phyloP scores from a whole-genome alignment of 805 yeast genomes.

The Candida boidinii region DNA sequence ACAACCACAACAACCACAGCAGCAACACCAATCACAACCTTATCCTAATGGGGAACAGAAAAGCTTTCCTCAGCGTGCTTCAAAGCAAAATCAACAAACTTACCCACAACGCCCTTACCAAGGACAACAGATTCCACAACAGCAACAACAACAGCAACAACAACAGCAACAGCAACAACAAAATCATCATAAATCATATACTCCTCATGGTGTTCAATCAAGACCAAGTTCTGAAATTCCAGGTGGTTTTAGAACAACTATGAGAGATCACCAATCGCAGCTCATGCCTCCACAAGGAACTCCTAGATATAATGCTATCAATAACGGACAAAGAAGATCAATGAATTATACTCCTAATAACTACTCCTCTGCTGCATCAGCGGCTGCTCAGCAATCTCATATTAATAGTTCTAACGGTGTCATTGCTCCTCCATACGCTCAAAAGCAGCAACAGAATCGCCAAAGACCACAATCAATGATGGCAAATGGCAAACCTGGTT shows the following conservation, averaged over 20 bases:
- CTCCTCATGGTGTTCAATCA: constrained; percentile 7
- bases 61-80: constrained; percentile 8
- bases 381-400: constrained; percentile 12
- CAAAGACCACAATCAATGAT: constrained; percentile 44
- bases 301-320: too few species aligned
- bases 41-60: constrained; percentile 1
- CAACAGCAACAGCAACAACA: constrained; percentile 5
- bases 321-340: too few species aligned
- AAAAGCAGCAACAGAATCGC: too few species aligned
- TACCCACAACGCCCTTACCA: constrained; percentile 6
- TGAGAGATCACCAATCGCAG: constrained; percentile 8
- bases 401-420: constrained; percentile 3
- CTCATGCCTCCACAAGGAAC: too few species aligned
- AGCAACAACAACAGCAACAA: constrained; percentile 13
- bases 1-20: not conserved
- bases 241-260: constrained; percentile 2
- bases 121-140: not conserved
- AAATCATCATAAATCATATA: constrained; percentile 17
- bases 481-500: constrained; percentile 28
- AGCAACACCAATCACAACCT: constrained; percentile 2
- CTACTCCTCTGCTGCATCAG: constrained; percentile 1
- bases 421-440: constrained; percentile 3
- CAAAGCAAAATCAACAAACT: constrained; percentile 8
- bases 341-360: too few species aligned
- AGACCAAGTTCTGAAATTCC: constrained; percentile 2